A percentile compares a stretch with the other conserved stretches of the same genome.
These are phyloP conservation scores for Filobasidium wieringae DNA, from an alignment of 768 basidiomycete genomes.

Conservation along the genomic window DNA sequence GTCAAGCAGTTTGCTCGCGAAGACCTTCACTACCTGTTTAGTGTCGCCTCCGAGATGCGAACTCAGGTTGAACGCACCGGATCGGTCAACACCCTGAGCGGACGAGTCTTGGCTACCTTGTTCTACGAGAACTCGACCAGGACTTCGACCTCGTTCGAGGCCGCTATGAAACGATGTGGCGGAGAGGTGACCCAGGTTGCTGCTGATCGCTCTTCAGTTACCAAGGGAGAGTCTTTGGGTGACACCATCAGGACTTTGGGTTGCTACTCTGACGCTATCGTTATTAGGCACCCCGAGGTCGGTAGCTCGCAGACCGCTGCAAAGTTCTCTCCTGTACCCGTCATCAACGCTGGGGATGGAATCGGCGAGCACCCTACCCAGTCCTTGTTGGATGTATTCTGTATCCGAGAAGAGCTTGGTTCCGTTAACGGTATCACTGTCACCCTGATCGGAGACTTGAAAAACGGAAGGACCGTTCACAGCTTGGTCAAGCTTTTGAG, in stretches of 20 bases:
- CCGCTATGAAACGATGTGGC: conserved; percentile 96
- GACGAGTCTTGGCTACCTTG: conserved; percentile 75
- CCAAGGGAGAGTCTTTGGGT: conserved; percentile 83
- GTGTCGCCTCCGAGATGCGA: conserved; percentile 91
- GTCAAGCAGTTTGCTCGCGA: conserved; percentile 85
- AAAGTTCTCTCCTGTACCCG: conserved; percentile 86
- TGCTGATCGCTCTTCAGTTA: conserved; percentile 70
- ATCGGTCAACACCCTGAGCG: conserved; percentile 73
- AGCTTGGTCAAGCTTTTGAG: conserved; percentile 83
- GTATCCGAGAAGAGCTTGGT: conserved; percentile 92
- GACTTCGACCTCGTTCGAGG: conserved; percentile 90
- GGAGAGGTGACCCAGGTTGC: conserved; percentile 83
- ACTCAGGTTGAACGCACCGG: conserved; percentile 87
- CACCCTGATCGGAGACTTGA: conserved; percentile 69
- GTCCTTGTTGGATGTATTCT: conserved; percentile 50
- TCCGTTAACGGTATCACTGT: conserved; percentile 94
- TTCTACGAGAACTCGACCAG: conserved; percentile 98
- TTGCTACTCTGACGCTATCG: conserved; percentile 89
- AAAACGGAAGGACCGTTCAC: conserved; percentile 96
- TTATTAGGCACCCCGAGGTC: conserved; percentile 84
- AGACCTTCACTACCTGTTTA: conserved; percentile 86
- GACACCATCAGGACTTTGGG: conserved; percentile 90
- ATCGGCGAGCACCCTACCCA: conserved; percentile 88
- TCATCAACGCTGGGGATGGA: conserved; percentile 95
- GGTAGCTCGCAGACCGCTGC: conserved; percentile 93